Conservation (phyloP, 305 asterid species). For the Fraxinus floribunda region DNA sequence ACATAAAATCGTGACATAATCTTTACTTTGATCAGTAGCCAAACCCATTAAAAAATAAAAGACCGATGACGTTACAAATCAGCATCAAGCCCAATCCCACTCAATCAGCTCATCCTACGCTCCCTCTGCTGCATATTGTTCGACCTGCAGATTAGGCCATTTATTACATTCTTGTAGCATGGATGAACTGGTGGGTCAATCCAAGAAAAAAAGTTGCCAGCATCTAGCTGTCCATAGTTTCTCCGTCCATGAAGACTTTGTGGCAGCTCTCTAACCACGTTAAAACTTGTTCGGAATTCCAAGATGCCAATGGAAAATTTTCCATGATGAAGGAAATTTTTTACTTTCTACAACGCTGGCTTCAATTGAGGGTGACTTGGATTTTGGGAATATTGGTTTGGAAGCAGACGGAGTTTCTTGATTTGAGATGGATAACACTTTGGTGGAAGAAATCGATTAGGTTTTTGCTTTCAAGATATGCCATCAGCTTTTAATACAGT, state of each 20-base stretch:
- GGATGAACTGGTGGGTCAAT: neutral
- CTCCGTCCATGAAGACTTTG: neutral
- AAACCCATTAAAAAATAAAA: neutral
- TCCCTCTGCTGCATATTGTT: neutral
- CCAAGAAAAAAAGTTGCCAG: neutral
- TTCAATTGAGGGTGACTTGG: neutral
- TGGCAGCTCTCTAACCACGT: neutral
- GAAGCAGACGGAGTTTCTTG: neutral
- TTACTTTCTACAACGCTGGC: too few species aligned
- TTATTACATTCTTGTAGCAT: neutral
- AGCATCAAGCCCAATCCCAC: neutral
- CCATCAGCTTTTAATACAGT: too few species aligned
- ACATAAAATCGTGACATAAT: neutral
- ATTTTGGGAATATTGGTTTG: neutral
- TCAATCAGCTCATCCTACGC: neutral
- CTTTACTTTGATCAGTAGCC: neutral
- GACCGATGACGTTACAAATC: neutral
- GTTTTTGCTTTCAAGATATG: too few species aligned
- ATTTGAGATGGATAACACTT: neutral
- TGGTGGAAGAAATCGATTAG: neutral
- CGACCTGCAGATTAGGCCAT: neutral
- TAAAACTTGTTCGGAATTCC: neutral
- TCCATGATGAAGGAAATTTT: neutral
- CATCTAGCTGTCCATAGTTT: neutral
- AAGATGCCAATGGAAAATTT: neutral